These are phyloP conservation scores for Colletotrichum destructivum DNA, from an alignment of 2,329 filamentous ascomycete species.

Conservation along the genomic window DNA sequence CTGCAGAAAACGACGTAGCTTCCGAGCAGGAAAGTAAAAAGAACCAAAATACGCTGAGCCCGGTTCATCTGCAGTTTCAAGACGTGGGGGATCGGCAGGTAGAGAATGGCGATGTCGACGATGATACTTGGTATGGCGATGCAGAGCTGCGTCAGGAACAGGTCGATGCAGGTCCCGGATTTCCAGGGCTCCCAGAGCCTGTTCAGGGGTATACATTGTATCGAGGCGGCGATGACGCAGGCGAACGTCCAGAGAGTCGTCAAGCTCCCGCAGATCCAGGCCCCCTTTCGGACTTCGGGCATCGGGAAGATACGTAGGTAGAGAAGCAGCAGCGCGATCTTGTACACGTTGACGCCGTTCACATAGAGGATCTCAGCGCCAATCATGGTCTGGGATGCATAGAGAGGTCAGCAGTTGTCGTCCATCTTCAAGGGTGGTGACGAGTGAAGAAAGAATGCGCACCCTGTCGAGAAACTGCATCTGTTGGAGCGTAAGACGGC, in stretches of 20 bases:
- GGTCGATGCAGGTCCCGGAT: conserved; percentile 34
- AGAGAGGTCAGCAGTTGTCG: not conserved
- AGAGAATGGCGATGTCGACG: conserved; percentile 37
- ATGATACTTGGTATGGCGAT: conserved; percentile 38
- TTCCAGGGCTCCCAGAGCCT: conserved; percentile 40
- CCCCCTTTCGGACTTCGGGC: conserved; percentile 45
- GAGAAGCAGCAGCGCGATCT: conserved; percentile 59
- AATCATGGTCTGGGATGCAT: conserved; percentile 23
- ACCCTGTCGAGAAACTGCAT: conserved; percentile 35
- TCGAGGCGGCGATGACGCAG: conserved; percentile 35
- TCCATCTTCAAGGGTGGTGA: no score
- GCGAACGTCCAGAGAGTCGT: conserved; percentile 30
- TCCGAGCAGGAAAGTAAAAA: conserved; percentile 36
- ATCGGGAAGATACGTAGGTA: conserved; percentile 60
- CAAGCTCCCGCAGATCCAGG: conserved; percentile 33
- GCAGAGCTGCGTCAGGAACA: conserved; percentile 33
- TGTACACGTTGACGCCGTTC: conserved; percentile 45
- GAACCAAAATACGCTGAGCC: conserved; percentile 26
- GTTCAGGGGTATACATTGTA: conserved; percentile 28
- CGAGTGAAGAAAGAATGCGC: not conserved
- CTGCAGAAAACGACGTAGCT: conserved; percentile 39
- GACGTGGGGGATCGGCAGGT: conserved; percentile 36
- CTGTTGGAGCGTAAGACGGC: conserved; percentile 29
- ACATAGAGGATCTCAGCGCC: conserved; percentile 39
- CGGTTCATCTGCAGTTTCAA: conserved; percentile 36